Evolutionary conservation across 2,329 filamentous ascomycete species (phyloP).

Genomic region (Ceratocystis variospora): DNA sequence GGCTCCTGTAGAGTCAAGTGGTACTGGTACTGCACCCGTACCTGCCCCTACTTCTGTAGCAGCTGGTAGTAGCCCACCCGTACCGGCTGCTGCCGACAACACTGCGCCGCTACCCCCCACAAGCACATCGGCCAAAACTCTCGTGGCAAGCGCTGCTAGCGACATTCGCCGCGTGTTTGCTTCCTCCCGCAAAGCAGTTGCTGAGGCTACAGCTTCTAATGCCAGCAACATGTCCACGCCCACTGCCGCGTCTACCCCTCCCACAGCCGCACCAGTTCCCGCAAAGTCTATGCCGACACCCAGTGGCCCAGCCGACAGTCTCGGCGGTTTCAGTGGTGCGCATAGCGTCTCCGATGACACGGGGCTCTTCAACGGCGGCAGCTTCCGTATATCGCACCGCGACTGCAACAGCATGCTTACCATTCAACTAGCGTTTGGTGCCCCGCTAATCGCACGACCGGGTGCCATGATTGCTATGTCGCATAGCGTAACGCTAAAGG

Average conservation of each 20-base stretch:
- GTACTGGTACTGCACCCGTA: not conserved
- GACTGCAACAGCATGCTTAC: slow-evolving; percentile 85
- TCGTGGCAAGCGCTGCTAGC: slow-evolving; percentile 18
- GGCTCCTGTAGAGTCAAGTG: slow-evolving; percentile 21
- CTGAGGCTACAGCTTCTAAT: not conserved
- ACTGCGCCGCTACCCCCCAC: not conserved
- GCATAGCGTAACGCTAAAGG: slow-evolving; percentile 69
- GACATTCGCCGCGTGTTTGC: slow-evolving; percentile 21
- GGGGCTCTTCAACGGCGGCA: slow-evolving; percentile 94
- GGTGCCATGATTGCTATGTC: slow-evolving; percentile 94
- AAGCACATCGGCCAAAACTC: slow-evolving; percentile 23
- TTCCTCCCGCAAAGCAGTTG: slow-evolving; percentile 20
- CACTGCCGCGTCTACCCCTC: slow-evolving; percentile 13
- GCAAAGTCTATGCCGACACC: not conserved
- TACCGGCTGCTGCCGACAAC: not conserved
- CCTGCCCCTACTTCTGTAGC: not conserved
- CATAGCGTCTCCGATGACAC: slow-evolving; percentile 59
- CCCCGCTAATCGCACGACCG: slow-evolving; percentile 67
- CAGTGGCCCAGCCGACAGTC: slow-evolving; percentile 26
- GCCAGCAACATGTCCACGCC: slow-evolving; percentile 26
- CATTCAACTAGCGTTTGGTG: slow-evolving; percentile 77
- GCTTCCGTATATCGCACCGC: slow-evolving; percentile 82
- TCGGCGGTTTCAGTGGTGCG: slow-evolving; percentile 26
- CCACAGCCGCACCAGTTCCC: slow-evolving; percentile 23
- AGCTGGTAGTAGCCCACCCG: no score